These are phyloP conservation scores for Huntiella abstrusa DNA, from an alignment of 2,329 filamentous ascomycete genomes.

Conservation along the genomic window DNA sequence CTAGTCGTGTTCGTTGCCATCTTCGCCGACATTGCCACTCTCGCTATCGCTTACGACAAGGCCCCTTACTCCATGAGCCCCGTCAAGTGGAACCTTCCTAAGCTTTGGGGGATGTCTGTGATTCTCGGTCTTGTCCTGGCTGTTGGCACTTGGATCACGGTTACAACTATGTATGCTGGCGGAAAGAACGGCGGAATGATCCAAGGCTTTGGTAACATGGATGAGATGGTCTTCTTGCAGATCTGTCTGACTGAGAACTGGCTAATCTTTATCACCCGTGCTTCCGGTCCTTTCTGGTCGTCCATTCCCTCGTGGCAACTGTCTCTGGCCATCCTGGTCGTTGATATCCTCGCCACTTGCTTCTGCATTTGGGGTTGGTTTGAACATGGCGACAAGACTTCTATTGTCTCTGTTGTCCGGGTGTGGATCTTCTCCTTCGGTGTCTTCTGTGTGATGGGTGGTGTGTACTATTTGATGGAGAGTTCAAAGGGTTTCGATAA, in stretches of 20 bases:
- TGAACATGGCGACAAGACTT: constrained; percentile 42
- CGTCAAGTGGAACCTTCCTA: constrained; percentile 83
- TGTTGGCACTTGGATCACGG: constrained; percentile 70
- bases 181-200: constrained; percentile 61
- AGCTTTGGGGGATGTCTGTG: constrained; percentile 84
- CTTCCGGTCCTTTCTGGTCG: constrained; percentile 30
- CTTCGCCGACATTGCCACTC: constrained; percentile 79
- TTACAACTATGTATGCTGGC: constrained; percentile 60
- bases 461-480: constrained; percentile 58
- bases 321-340: constrained; percentile 54
- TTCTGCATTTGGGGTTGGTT: constrained; percentile 81
- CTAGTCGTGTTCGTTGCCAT: constrained; percentile 88
- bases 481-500: constrained; percentile 71
- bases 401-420: constrained; percentile 68
- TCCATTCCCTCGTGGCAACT: constrained; percentile 78
- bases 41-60: constrained; percentile 87
- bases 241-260: constrained; percentile 86
- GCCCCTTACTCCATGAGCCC: constrained; percentile 70
- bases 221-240: constrained; percentile 73
- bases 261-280: constrained; percentile 25
- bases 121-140: constrained; percentile 67
- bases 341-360: constrained; percentile 68
- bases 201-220: constrained; percentile 69
- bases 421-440: constrained; percentile 86
- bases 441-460: constrained; percentile 68